Percentiles rank a stretch among this genome's conserved stretches.
Conservation (phyloP, 371 early-diverging fungal species). For the Saksenaea oblongispora region DNA sequence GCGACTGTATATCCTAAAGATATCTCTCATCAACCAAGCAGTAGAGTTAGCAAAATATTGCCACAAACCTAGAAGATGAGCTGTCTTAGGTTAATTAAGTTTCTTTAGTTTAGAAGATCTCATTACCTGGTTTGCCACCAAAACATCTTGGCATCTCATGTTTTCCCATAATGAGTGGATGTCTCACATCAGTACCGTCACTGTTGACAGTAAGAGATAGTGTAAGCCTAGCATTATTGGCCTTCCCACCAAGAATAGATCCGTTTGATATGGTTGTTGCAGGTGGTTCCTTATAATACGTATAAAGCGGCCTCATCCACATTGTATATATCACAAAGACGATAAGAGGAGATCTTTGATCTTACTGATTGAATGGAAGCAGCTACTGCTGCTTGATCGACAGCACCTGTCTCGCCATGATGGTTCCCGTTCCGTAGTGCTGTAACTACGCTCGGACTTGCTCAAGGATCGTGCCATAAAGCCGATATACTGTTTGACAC, state of each 20-base stretch:
- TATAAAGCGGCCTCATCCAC: constrained; percentile 13
- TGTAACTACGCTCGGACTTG: background rate
- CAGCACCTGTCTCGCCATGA: no score
- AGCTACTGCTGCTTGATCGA: no score
- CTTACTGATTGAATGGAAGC: no score
- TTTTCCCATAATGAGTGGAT: constrained; percentile 7
- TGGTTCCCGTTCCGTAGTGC: background rate
- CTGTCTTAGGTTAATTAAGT: no score
- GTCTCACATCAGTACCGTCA: constrained; percentile 2
- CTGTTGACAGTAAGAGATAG: constrained; percentile 5
- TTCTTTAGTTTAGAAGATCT: background rate
- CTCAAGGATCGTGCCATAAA: constrained; percentile 8
- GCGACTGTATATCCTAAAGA: no score
- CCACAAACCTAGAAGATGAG: no score
- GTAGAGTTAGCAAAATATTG: no score
- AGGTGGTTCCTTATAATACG: background rate
- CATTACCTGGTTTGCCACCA: no score
- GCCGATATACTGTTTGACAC: constrained; percentile 8
- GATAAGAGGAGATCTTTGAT: no score
- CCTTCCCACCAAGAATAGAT: background rate
- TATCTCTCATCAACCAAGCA: no score
- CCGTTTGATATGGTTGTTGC: background rate
- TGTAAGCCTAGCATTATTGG: constrained; percentile 3
- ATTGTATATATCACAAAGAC: constrained; percentile 6
- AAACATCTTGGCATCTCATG: background rate